Evolutionary conservation across 257 asterid genomes (phyloP), one percentile per base, ranked within the genome.

Genomic region (Lycium barbarum): DNA sequence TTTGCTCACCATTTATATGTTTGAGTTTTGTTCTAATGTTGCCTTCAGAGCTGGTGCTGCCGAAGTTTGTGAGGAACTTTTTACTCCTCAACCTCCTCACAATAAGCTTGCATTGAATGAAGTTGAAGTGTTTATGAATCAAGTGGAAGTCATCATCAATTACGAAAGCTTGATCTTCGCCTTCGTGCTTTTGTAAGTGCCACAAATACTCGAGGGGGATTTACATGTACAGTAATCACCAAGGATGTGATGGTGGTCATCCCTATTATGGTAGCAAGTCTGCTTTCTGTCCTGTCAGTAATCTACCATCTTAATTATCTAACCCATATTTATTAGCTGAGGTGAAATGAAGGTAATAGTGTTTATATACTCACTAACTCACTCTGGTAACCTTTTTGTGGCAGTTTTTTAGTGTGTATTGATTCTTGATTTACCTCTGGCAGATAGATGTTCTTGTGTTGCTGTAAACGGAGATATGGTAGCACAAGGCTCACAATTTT

Each of bases 211-310:
- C 97, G 98, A 83, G 99, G 98, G 84, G 98, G 98, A 83, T 96
- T 86, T 94, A 96, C 88, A 90, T 96, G 97, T 96, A 93, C 79
- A 92, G 98, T 87, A 96, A 94, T 92, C 99, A 92, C 58, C 98
- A 93, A 87, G 99, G 99, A 88, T 96, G 99, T 86, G 99, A 96
- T 88, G 99, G 99, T 35, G 91, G 98, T 73, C 98, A 97, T 84
- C 95, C 93, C 82, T 96, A 93, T 90, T 96, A 88, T 84, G 99
- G 99, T 94, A 87, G 85, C 91, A 88, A 62, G 49, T 58, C 33
- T 57, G 86, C 76, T 78, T 36, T 80, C 78, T 45, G 70, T 84
- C 87, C 47, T 15, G 81, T 84, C 58, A 20, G 9, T 57, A 67
- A 7, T 12, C 33, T 79, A 66, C 62, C 53, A 36, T 83, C 9